Conservation (phyloP, 2,329 filamentous ascomycete species). For the Verticillium tricorpus region DNA sequence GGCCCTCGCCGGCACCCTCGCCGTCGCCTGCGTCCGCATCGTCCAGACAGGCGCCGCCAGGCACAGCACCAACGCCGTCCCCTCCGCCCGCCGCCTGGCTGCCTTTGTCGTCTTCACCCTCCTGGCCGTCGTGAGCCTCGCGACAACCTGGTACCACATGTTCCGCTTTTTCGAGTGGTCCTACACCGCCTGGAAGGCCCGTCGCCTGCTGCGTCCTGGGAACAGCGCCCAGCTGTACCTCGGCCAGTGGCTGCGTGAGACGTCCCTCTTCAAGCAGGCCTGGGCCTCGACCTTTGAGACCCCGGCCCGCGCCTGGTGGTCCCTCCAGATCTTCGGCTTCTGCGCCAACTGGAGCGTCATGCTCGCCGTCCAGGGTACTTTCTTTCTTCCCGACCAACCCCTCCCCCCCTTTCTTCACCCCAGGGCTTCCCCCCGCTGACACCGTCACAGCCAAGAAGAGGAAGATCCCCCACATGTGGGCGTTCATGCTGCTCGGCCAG, state of each 20-base stretch:
- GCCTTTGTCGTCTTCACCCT: slow-evolving; percentile 12
- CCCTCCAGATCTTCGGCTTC: slow-evolving; percentile 21
- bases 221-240: slow-evolving; percentile 4
- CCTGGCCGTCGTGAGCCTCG: slow-evolving; percentile 18
- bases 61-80: neutral
- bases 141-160: slow-evolving; percentile 21
- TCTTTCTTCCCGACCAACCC: no score
- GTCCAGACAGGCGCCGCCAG: slow-evolving; percentile 2
- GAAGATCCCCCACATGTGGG: slow-evolving; percentile 15
- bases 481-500: slow-evolving; percentile 21
- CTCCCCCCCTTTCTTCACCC: neutral
- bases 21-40: slow-evolving; percentile 11
- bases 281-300: slow-evolving; percentile 20
- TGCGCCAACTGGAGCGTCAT: slow-evolving; percentile 20
- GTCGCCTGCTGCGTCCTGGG: slow-evolving; percentile 2
- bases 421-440: neutral
- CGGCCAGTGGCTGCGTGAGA: slow-evolving; percentile 20
- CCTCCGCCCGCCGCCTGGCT: neutral
- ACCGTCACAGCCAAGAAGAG: slow-evolving; percentile 10
- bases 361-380: slow-evolving; percentile 18
- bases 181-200: slow-evolving; percentile 9
- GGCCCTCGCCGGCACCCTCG: slow-evolving; percentile 12
- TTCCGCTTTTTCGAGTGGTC: slow-evolving; percentile 20
- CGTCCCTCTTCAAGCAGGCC: slow-evolving; percentile 20
- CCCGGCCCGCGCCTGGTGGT: slow-evolving; percentile 18